These are phyloP conservation scores for Plasmodium billcollinsi DNA, from an alignment of 169 alveolate genomes.

Conservation along the genomic window DNA sequence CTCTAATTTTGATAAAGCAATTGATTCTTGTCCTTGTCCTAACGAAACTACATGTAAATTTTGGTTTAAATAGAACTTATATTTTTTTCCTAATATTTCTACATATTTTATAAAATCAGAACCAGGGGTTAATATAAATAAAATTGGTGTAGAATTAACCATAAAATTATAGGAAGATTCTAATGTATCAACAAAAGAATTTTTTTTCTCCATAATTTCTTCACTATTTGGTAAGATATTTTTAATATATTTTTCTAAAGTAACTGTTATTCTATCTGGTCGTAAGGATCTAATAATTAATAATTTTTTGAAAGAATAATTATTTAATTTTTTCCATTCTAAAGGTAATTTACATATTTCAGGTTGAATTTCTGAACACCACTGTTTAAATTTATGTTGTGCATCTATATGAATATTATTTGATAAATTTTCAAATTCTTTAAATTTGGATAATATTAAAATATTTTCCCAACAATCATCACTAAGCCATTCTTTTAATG, in stretches of 20 bases:
- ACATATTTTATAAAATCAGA: slow-evolving; percentile 95
- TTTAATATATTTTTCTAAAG: slow-evolving; percentile 93
- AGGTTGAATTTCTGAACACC: slow-evolving; percentile 96
- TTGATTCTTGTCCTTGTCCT: slow-evolving; percentile 95
- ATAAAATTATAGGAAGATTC: slow-evolving; percentile 91
- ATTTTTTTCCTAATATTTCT: slow-evolving; percentile 90
- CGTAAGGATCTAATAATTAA: slow-evolving; percentile 94
- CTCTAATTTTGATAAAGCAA: slow-evolving; percentile 94
- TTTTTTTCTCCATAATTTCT: slow-evolving; percentile 93
- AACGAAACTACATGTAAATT: slow-evolving; percentile 95
- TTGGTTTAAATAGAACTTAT: slow-evolving; percentile 88
- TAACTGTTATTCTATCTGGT: slow-evolving; percentile 95
- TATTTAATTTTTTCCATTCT: slow-evolving; percentile 95
- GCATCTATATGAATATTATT: slow-evolving; percentile 95
- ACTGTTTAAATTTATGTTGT: slow-evolving; percentile 95
- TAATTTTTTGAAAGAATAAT: slow-evolving; percentile 95
- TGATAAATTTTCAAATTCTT: slow-evolving; percentile 94
- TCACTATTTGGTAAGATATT: slow-evolving; percentile 94
- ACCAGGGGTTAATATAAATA: slow-evolving; percentile 96
- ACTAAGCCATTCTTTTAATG: slow-evolving; percentile 95
- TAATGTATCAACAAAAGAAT: slow-evolving; percentile 91
- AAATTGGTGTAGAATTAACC: slow-evolving; percentile 94
- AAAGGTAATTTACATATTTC: slow-evolving; percentile 96
- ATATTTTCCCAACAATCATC: slow-evolving; percentile 91
- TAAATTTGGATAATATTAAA: slow-evolving; percentile 90